Percentiles rank a stretch among this genome's conserved stretches.
Evolutionary conservation across 2,329 filamentous ascomycete species (phyloP).

Genomic region (Scytalidium sp.): DNA sequence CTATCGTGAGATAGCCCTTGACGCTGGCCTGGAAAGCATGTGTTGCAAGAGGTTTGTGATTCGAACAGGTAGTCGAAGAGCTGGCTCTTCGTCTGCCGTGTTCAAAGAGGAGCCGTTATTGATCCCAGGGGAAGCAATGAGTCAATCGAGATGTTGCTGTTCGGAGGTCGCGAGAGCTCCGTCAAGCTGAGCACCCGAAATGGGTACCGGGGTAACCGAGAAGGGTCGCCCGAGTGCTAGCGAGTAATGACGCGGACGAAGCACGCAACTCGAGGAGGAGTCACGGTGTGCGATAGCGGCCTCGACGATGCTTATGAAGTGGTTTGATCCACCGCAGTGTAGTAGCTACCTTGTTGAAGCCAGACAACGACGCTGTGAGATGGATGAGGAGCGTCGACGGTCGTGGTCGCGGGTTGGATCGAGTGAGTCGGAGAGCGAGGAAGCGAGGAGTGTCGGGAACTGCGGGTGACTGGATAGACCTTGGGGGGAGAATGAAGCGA

Average conservation of each 20-base stretch:
- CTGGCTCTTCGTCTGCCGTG: constrained; percentile 41
- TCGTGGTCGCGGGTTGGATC: constrained; percentile 12
- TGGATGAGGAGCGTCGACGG: constrained; percentile 9
- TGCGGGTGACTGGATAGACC: constrained; percentile 12
- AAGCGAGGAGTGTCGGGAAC: constrained; percentile 7
- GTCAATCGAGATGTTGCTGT: neutral
- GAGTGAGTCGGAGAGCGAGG: constrained; percentile 7
- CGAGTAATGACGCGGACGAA: constrained; percentile 19
- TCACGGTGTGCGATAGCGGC: too few relatives aligned
- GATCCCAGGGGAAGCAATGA: constrained; percentile 8
- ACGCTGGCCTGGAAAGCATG: constrained; percentile 37
- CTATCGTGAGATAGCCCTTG: constrained; percentile 34
- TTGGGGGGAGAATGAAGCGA: constrained; percentile 14
- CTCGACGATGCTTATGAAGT: too few relatives aligned
- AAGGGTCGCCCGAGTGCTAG: constrained; percentile 9
- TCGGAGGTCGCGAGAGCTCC: neutral
- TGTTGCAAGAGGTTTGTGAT: constrained; percentile 32
- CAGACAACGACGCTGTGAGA: constrained; percentile 11
- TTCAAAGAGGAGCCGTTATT: constrained; percentile 13
- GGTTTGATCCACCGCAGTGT: too few relatives aligned
- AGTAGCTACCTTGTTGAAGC: too few relatives aligned
- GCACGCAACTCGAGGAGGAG: constrained; percentile 10
- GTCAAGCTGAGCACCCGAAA: neutral
- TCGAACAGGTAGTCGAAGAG: constrained; percentile 43
- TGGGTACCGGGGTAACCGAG: neutral